Base-by-base conservation (phyloP, 192 early-diverging fungal genomes). In the Oehlia diaphana region DNA sequence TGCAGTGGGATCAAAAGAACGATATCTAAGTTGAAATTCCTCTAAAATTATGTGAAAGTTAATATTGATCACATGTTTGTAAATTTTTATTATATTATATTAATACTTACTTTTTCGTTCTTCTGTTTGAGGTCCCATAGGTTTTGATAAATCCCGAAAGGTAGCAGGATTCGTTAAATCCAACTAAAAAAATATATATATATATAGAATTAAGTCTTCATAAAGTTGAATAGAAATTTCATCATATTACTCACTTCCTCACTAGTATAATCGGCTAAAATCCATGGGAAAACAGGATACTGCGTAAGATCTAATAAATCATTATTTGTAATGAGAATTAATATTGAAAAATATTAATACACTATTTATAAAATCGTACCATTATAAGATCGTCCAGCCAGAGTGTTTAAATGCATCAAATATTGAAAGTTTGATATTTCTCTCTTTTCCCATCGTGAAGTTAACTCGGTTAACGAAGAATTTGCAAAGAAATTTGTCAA, bases 211-310 rank as follows among this genome's bases (percentile, higher is more conserved):
- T 21, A 49, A 49, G 14, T 63, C 13, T 26, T 73, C 42, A 72
- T 9, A 1, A 7, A 61, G 37, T 31, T 7, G 21, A 64, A 64
- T 33, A 10, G 49, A 37, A 47, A 47, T 28, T 31, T 49, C 14
- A 77, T 71, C n/a, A 13, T 37, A 37, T 2, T 39, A 70, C 31
- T 33, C 64, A 87, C 83, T 62, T 91, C 87, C 44, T 91, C 88
- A 76, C 89, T 93, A 26, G 84, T 88, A 69, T 96, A 96, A 77
- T 96, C 94, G 3, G 90, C 86, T 44, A 96, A 82, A 61, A 96
- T 89, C 95, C 97, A 99, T 8, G 97, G 97, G 77, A 99, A 99
- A 16, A 99, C 95, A 0, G 97, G 97, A 78, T 98, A 99, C 83
- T 97, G 97, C 0, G 96, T 97, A 80, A 99, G 82, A 84, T 99